Conservation (phyloP, 805 yeast species). For the Lipomyces anomalus region DNA sequence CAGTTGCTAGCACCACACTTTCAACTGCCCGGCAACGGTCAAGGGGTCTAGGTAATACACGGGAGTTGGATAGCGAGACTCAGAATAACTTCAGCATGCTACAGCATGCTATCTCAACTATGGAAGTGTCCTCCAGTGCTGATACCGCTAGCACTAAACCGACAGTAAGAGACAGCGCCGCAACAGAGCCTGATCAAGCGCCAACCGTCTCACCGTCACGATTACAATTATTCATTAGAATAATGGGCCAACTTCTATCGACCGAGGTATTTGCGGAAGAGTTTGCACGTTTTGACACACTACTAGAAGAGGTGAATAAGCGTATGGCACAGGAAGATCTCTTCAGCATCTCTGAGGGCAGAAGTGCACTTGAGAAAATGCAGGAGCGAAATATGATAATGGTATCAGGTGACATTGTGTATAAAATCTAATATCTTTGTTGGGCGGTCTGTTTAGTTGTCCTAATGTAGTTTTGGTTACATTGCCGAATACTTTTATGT, state of each 20-base stretch:
- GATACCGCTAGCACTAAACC: too few species aligned
- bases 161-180: neutral
- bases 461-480: neutral
- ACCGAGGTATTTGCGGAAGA: slow-evolving; percentile 40
- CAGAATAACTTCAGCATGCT: slow-evolving; percentile 14
- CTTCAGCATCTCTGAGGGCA: slow-evolving; percentile 36
- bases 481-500: neutral
- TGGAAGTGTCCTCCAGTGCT: slow-evolving; percentile 20
- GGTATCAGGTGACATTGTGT: slow-evolving; percentile 34
- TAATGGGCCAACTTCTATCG: slow-evolving; percentile 45
- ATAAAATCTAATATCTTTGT: slow-evolving; percentile 24
- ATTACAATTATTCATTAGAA: slow-evolving; percentile 41
- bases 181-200: slow-evolving; percentile 1
- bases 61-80: slow-evolving; percentile 6
- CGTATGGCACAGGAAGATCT: slow-evolving; percentile 38
- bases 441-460: too few species aligned
- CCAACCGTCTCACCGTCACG: slow-evolving; percentile 45
- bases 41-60: too few species aligned
- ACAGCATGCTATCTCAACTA: slow-evolving; percentile 19
- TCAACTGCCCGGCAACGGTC: slow-evolving; percentile 28
- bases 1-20: slow-evolving; percentile 9
- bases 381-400: slow-evolving; percentile 35
- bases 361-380: slow-evolving; percentile 36
- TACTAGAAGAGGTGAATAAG: slow-evolving; percentile 42
- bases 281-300: slow-evolving; percentile 37